A percentile compares a stretch with the other conserved stretches of the same genome.
These are phyloP conservation scores for Colletotrichum shisoi DNA, from an alignment of 2,329 filamentous ascomycete species.

Conservation along the genomic window DNA sequence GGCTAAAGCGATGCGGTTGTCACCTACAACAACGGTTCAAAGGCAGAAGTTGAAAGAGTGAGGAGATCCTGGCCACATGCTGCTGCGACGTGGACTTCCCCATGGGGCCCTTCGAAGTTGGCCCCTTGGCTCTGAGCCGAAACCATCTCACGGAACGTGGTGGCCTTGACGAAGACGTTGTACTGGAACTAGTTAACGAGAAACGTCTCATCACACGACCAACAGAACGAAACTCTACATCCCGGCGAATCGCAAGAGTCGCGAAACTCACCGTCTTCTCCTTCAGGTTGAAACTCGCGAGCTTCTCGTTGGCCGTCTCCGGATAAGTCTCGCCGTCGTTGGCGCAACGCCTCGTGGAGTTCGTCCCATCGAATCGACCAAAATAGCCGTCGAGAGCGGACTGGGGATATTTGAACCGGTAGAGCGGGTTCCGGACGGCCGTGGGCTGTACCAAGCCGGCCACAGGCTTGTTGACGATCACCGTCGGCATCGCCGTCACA, in stretches of 20 bases:
- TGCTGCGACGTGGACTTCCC: constrained; percentile 52
- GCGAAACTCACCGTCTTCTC: constrained; percentile 52
- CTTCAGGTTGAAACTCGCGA: constrained; percentile 49
- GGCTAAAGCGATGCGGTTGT: constrained; percentile 20
- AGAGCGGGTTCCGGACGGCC: constrained; percentile 61
- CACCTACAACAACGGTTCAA: constrained; percentile 58
- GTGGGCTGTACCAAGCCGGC: constrained; percentile 44
- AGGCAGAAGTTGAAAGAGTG: constrained; percentile 53
- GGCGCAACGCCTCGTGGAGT: constrained; percentile 33
- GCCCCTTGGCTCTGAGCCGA: constrained; percentile 49
- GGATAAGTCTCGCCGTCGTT: constrained; percentile 48
- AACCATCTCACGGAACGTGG: constrained; percentile 52
- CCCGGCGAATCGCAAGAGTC: no score
- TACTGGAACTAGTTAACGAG: constrained; percentile 48
- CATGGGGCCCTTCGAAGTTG: constrained; percentile 57
- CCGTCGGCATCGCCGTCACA: constrained; percentile 48
- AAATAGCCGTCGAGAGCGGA: constrained; percentile 51
- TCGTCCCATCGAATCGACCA: constrained; percentile 43
- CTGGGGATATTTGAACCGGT: constrained; percentile 59
- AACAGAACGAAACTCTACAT: not conserved
- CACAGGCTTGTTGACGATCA: constrained; percentile 54
- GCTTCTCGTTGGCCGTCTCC: constrained; percentile 49
- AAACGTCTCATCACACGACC: not conserved
- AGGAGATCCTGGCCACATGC: constrained; percentile 50
- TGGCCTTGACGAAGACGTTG: constrained; percentile 51